Conservation (phyloP, 2,329 filamentous ascomycete species). For the Paecilomyces dactylethromorphus region DNA sequence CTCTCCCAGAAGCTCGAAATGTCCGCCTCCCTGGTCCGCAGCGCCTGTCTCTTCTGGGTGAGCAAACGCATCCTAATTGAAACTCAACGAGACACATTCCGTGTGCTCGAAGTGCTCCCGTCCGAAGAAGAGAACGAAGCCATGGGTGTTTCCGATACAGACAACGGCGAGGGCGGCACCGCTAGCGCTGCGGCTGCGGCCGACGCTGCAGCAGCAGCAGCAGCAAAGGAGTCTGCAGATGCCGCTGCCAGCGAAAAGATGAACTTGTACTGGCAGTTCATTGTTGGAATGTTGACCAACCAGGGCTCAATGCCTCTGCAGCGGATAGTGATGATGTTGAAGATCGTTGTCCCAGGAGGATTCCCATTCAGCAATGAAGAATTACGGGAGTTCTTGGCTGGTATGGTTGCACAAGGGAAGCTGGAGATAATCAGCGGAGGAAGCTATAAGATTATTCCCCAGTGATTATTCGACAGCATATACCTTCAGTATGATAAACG, state of each 20-base stretch:
- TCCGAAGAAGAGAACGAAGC: conserved; percentile 19
- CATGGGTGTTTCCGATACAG: conserved; percentile 13
- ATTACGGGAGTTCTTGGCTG: conserved; percentile 68
- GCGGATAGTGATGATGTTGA: conserved; percentile 90
- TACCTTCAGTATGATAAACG: background rate
- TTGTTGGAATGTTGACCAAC: conserved; percentile 92
- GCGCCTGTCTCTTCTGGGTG: conserved; percentile 58
- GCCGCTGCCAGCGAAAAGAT: conserved; percentile 62
- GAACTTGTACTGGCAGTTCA: conserved; percentile 82
- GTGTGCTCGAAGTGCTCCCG: conserved; percentile 50
- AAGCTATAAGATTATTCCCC: conserved; percentile 53
- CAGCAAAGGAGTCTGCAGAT: conserved; percentile 41
- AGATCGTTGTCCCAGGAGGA: conserved; percentile 79
- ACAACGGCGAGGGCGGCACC: conserved; percentile 15
- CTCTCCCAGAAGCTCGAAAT: conserved; percentile 48
- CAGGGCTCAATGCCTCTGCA: conserved; percentile 74
- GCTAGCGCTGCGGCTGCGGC: conserved; percentile 32
- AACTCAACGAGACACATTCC: conserved; percentile 45
- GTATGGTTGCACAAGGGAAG: conserved; percentile 67
- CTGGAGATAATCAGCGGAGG: conserved; percentile 61
- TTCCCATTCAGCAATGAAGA: conserved; percentile 90
- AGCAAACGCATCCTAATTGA: conserved; percentile 48
- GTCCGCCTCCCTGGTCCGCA: conserved; percentile 50
- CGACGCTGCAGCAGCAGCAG: conserved; percentile 33
- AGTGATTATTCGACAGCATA: background rate